Percentiles rank a stretch among this genome's conserved stretches.
Conservation (phyloP, 495 filamentous ascomycete genomes). For the Neurospora terricola region DNA sequence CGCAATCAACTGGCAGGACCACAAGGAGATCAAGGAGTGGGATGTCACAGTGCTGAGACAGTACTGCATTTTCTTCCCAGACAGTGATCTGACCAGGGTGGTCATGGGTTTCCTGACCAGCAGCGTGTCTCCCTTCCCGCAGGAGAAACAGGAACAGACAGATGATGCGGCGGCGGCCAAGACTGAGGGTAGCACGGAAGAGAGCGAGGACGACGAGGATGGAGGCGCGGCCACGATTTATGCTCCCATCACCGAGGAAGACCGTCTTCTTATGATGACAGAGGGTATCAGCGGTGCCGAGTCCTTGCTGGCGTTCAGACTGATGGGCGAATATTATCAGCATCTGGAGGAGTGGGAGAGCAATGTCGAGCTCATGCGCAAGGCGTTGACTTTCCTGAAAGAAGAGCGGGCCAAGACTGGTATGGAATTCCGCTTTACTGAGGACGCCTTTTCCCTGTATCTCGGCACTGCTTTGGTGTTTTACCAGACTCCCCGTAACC, state of each 20-base stretch:
- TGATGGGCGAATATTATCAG: slow-evolving; percentile 79
- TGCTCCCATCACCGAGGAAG: slow-evolving; percentile 51
- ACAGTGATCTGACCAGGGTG: slow-evolving; percentile 69
- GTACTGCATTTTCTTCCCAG: slow-evolving; percentile 76
- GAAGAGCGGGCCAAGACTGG: slow-evolving; percentile 55
- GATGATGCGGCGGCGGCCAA: slow-evolving; percentile 10
- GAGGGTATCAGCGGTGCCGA: slow-evolving; percentile 67
- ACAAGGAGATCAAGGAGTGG: slow-evolving; percentile 57
- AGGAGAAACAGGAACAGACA: slow-evolving; percentile 13
- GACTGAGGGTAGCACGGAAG: neutral
- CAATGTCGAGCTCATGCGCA: slow-evolving; percentile 66
- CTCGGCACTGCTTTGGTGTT: slow-evolving; percentile 77
- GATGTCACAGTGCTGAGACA: slow-evolving; percentile 66
- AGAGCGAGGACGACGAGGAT: slow-evolving; percentile 43
- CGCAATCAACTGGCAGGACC: slow-evolving; percentile 79
- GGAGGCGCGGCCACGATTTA: slow-evolving; percentile 38
- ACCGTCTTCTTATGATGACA: slow-evolving; percentile 68
- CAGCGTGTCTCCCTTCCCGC: slow-evolving; percentile 75
- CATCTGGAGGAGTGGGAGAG: slow-evolving; percentile 80
- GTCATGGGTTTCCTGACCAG: slow-evolving; percentile 72
- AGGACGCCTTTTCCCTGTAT: slow-evolving; percentile 62
- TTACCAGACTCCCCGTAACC: slow-evolving; percentile 81
- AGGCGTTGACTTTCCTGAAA: slow-evolving; percentile 51
- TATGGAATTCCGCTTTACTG: slow-evolving; percentile 51
- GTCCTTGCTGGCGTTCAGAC: slow-evolving; percentile 72